Percentiles rank a stretch among this genome's conserved stretches.
These are phyloP conservation scores for Nannochloropsis gaditana DNA, from an alignment of 108 stramenopile species.

Conservation along the genomic window DNA sequence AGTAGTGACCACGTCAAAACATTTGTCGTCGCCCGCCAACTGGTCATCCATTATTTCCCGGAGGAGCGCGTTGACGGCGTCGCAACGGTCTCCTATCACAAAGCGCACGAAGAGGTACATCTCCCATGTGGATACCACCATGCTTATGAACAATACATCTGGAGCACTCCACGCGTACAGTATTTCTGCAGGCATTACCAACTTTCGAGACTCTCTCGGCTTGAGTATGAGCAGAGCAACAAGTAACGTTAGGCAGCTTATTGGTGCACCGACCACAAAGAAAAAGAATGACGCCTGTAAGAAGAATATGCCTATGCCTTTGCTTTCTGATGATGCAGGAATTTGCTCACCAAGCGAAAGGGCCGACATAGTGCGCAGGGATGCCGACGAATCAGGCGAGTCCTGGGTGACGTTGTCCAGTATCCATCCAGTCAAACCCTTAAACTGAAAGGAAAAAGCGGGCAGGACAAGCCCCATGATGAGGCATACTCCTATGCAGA, in stretches of 20 bases:
- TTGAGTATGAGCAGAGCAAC: not conserved
- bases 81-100: constrained; percentile 22
- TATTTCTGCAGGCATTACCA: not conserved
- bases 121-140: not conserved
- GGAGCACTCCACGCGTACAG: not conserved
- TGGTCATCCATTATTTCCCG: constrained; percentile 12
- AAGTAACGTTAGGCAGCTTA: constrained; percentile 16
- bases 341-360: not conserved
- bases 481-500: not conserved
- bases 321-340: not conserved
- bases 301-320: not conserved
- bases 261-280: not conserved
- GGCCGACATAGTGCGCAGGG: not conserved
- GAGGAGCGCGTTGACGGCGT: constrained; percentile 3
- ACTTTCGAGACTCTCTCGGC: not conserved
- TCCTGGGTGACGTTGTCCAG: not conserved
- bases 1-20: constrained; percentile 11
- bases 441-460: not conserved
- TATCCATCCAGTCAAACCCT: constrained; percentile 15
- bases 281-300: not conserved
- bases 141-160: constrained; percentile 1
- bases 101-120: constrained; percentile 8
- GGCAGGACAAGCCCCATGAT: not conserved
- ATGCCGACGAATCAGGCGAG: not conserved
- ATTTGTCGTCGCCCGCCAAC: constrained; percentile 21